These are phyloP conservation scores for Lasiosphaeria miniovina DNA, from an alignment of 495 filamentous ascomycete species.

Conservation along the genomic window DNA sequence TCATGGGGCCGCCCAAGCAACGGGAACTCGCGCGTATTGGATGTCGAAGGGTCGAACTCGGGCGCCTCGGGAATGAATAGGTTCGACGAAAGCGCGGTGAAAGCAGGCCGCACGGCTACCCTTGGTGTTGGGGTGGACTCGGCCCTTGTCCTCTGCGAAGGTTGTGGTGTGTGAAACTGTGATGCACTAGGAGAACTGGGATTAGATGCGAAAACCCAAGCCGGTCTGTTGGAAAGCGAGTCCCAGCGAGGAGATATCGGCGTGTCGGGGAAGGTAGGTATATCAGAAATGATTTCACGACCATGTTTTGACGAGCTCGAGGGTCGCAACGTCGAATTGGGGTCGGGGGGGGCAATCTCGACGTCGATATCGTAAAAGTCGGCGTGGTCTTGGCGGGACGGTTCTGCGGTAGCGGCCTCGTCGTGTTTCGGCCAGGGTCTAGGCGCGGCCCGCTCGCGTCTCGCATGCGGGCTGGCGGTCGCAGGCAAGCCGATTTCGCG, in stretches of 20 bases:
- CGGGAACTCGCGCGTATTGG: constrained; percentile 23
- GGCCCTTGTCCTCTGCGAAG: constrained; percentile 21
- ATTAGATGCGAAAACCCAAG: constrained; percentile 10
- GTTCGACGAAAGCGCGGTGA: constrained; percentile 35
- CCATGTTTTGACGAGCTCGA: constrained; percentile 18
- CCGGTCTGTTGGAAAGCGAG: constrained; percentile 31
- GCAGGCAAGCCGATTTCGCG: constrained; percentile 21
- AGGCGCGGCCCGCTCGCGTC: constrained; percentile 21
- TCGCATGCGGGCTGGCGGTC: constrained; percentile 15
- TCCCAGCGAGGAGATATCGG: constrained; percentile 45
- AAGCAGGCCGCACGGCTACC: constrained; percentile 23
- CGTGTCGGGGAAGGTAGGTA: constrained; percentile 21
- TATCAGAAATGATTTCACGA: constrained; percentile 17
- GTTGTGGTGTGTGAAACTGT: constrained; percentile 13
- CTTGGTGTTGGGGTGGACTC: constrained; percentile 26
- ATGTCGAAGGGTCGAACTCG: constrained; percentile 9
- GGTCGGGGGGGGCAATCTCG: constrained; percentile 20
- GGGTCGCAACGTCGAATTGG: constrained; percentile 4
- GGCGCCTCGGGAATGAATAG: constrained; percentile 30
- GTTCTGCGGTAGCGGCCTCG: constrained; percentile 16
- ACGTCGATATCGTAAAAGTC: constrained; percentile 21
- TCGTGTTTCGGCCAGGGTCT: constrained; percentile 34
- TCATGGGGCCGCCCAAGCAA: constrained; percentile 29
- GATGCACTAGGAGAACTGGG: constrained; percentile 13
- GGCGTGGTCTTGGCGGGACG: constrained; percentile 21